Evolutionary conservation across 192 early-diverging fungal genomes (phyloP).

Genomic region (Ambispora gerdemannii): DNA sequence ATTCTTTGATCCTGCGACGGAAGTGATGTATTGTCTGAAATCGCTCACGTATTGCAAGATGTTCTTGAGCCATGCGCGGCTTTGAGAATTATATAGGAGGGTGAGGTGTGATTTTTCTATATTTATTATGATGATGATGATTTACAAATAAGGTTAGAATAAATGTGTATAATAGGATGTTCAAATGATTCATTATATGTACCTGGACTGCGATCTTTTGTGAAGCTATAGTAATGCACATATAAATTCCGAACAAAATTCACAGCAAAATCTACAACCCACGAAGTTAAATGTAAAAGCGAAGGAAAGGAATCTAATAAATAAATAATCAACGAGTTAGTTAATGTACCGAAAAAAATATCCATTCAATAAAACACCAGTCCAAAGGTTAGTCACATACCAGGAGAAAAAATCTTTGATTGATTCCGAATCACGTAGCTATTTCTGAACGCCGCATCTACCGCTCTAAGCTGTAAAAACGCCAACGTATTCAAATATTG

Average conservation of each 20-base stretch:
- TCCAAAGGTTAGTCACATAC: background rate
- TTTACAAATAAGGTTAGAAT: no score
- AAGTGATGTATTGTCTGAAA: background rate
- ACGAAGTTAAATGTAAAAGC: background rate
- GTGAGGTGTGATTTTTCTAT: slow-evolving; percentile 12
- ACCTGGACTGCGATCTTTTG: background rate
- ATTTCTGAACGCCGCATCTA: slow-evolving; percentile 10
- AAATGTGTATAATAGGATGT: no score
- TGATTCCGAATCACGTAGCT: no score
- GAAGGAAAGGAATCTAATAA: slow-evolving; percentile 11
- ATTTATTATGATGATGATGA: no score
- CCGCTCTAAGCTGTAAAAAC: slow-evolving; percentile 3
- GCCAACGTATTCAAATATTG: slow-evolving; percentile 14
- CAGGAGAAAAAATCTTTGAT: background rate
- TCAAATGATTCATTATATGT: no score
- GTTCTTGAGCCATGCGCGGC: background rate
- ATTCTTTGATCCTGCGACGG: background rate
- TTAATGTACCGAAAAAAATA: background rate
- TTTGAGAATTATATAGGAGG: slow-evolving; percentile 1
- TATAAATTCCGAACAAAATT: slow-evolving; percentile 8
- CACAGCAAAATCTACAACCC: slow-evolving; percentile 18
- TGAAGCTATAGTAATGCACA: background rate
- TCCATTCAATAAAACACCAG: no score
- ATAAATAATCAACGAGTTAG: background rate
- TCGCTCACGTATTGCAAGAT: background rate